Conservation (phyloP, 1,284 basidiomycete genomes). For the Pterulicium gracile region DNA sequence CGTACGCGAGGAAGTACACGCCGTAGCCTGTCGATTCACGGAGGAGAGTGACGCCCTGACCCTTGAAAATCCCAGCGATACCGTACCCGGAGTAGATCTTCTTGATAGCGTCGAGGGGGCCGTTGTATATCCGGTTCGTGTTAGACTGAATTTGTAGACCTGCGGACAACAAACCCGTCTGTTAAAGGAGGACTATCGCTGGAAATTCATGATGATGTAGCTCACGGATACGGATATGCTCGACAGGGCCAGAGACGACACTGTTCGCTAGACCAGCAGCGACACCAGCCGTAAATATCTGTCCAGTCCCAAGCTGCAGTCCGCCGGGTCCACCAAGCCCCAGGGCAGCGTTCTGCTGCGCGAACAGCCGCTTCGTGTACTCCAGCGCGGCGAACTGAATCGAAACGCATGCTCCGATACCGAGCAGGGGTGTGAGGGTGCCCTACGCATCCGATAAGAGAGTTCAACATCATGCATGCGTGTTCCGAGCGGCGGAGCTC, state of each 20-base stretch:
- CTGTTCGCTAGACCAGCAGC: slow-evolving; percentile 86
- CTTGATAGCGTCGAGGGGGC: slow-evolving; percentile 77
- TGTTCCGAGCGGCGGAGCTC: slow-evolving; percentile 3
- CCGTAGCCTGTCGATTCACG: slow-evolving; percentile 85
- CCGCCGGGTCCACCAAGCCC: slow-evolving; percentile 54
- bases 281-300: slow-evolving; percentile 74
- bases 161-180: too few species aligned
- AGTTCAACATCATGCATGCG: slow-evolving; percentile 5
- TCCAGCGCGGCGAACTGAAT: slow-evolving; percentile 95
- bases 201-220: slow-evolving; percentile 12
- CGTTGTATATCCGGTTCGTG: slow-evolving; percentile 62
- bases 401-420: slow-evolving; percentile 91
- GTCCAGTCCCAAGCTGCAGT: slow-evolving; percentile 42
- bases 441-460: slow-evolving; percentile 42
- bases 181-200: slow-evolving; percentile 6
- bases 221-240: slow-evolving; percentile 94
- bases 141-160: slow-evolving; percentile 84
- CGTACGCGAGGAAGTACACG: slow-evolving; percentile 89
- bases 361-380: slow-evolving; percentile 81
- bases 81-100: slow-evolving; percentile 73
- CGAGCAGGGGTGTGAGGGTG: slow-evolving; percentile 85
- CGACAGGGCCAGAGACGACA: slow-evolving; percentile 90
- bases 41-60: slow-evolving; percentile 81
- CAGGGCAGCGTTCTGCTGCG: slow-evolving; percentile 38
- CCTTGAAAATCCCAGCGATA: slow-evolving; percentile 84